These are phyloP conservation scores for Coemansia reversa DNA, from an alignment of 192 early-diverging fungal genomes.

Conservation along the genomic window DNA sequence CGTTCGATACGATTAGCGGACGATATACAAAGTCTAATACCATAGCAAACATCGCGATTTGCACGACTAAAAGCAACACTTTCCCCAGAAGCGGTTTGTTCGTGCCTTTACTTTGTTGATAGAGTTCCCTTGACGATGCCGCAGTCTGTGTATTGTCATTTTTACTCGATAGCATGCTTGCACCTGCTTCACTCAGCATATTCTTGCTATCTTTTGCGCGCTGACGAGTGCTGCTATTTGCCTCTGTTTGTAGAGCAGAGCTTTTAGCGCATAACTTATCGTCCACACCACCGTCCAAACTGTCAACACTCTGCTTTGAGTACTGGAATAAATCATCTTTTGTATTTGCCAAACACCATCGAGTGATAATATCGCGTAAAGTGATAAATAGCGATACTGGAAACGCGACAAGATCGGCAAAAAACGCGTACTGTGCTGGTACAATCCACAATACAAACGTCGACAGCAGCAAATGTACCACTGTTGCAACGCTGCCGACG, in stretches of 20 bases:
- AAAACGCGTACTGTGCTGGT: conserved; percentile 29
- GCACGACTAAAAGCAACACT: conserved; percentile 19
- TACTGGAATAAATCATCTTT: background rate
- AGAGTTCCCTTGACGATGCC: no score
- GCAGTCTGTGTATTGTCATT: background rate
- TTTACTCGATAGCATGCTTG: background rate
- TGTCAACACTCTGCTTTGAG: no score
- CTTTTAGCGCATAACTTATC: no score
- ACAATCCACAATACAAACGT: conserved; percentile 46
- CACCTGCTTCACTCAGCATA: no score
- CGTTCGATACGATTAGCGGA: conserved; percentile 30
- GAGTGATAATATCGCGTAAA: conserved; percentile 31
- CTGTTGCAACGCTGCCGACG: conserved; percentile 22
- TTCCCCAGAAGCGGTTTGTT: conserved; percentile 1
- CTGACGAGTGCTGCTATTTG: no score
- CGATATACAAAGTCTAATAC: conserved; percentile 53
- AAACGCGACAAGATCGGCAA: conserved; percentile 47
- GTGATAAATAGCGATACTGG: conserved; percentile 35
- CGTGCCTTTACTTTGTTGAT: background rate
- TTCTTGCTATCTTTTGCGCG: no score
- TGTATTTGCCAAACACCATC: conserved; percentile 13
- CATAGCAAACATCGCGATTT: conserved; percentile 43
- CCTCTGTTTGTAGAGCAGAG: background rate
- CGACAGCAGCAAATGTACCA: conserved; percentile 34
- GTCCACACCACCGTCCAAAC: no score